Evolutionary conservation across 139 green algal genomes (phyloP).

Genomic region (Eudorina sp.): DNA sequence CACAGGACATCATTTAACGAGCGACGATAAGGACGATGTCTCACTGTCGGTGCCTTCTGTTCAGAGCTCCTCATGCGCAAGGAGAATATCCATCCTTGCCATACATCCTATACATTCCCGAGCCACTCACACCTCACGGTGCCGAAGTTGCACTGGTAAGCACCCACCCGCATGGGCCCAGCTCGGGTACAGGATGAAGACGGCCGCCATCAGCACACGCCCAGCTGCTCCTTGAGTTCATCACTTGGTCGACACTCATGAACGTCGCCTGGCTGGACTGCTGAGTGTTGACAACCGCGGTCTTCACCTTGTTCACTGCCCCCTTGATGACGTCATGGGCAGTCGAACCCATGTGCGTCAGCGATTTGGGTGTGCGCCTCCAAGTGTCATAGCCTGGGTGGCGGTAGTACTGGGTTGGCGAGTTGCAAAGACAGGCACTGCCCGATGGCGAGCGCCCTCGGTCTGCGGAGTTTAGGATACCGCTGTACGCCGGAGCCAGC

Average conservation of each 20-base stretch:
- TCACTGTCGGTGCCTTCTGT: not conserved
- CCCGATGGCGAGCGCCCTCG: not conserved
- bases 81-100: not conserved
- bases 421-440: not conserved
- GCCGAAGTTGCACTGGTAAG: too few relatives aligned
- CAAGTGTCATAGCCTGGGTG: not conserved
- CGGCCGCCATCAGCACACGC: conserved; percentile 10
- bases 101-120: too few relatives aligned
- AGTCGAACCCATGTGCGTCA: not conserved
- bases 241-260: not conserved
- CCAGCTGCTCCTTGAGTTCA: conserved; percentile 17
- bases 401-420: not conserved
- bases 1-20: not conserved
- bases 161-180: not conserved
- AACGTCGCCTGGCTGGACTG: conserved; percentile 10
- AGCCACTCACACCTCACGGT: too few relatives aligned
- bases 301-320: not conserved
- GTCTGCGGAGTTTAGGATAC: not conserved
- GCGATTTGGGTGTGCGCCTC: not conserved
- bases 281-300: not conserved
- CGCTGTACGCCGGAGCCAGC: too few relatives aligned
- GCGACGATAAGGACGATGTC: not conserved
- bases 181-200: conserved; percentile 17
- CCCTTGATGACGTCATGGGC: not conserved
- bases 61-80: not conserved